Percentiles rank a stretch among this genome's conserved stretches.
Evolutionary conservation across 441 rosid species (phyloP).

Genomic region (Kokia cookei): DNA sequence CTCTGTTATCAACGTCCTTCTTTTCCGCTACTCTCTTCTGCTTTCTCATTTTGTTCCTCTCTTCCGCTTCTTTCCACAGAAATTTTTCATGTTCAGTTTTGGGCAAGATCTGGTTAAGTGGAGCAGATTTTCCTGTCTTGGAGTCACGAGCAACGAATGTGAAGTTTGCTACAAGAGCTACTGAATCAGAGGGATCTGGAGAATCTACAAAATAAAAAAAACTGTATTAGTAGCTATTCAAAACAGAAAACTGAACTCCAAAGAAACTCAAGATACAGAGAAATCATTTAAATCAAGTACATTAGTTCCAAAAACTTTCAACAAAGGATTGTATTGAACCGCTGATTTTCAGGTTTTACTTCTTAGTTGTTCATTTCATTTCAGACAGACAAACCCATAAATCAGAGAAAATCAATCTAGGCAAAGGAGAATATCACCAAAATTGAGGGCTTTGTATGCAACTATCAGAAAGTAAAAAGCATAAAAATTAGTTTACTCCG

Average conservation of each 20-base stretch:
- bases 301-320: background rate
- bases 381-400: background rate
- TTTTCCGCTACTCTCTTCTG: constrained; percentile 33
- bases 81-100: constrained; percentile 55
- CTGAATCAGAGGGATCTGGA: constrained; percentile 32
- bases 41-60: constrained; percentile 54
- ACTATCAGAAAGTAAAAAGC: background rate
- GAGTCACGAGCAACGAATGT: constrained; percentile 77
- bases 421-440: background rate
- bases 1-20: constrained; percentile 28
- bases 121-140: constrained; percentile 70
- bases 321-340: background rate
- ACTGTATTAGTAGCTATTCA: background rate
- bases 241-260: background rate
- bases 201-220: constrained; percentile 36
- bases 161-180: constrained; percentile 70
- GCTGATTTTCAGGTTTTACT: background rate
- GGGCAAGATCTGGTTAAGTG: constrained; percentile 52
- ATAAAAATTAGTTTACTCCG: background rate
- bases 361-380: background rate
- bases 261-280: background rate
- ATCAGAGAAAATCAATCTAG: background rate
- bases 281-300: background rate
- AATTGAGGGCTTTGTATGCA: background rate
- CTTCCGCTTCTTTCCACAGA: constrained; percentile 67